Evolutionary conservation across 75 land plant genomes (phyloP).

Genomic region (Isoetes taiwanensis): DNA sequence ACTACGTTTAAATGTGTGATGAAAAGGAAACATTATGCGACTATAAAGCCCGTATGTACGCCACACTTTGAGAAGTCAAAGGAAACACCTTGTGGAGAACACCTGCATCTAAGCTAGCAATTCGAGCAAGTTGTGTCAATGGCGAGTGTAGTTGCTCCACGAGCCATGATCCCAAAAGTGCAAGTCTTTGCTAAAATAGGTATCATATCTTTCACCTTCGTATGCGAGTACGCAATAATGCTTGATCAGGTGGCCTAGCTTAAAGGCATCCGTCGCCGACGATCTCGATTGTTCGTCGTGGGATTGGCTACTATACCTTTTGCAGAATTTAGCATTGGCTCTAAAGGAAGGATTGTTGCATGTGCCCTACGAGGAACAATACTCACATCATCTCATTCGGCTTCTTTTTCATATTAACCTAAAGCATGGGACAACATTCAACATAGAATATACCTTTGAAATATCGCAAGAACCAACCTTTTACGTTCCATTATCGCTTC

Average conservation of each 20-base stretch:
- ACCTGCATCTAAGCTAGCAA: constrained; percentile 86
- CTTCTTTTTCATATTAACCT: neutral
- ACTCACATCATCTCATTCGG: neutral
- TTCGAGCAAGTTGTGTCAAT: constrained; percentile 57
- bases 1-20: neutral
- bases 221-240: constrained; percentile 51
- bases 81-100: constrained; percentile 69
- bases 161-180: constrained; percentile 44
- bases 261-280: too few species aligned
- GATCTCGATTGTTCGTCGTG: constrained; percentile 35
- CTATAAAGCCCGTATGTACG: neutral
- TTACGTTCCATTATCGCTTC: constrained; percentile 59
- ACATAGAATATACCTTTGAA: constrained; percentile 44
- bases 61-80: constrained; percentile 1
- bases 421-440: neutral
- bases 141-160: constrained; percentile 52
- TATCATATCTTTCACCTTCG: constrained; percentile 42
- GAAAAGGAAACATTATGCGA: too few species aligned
- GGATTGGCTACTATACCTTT: constrained; percentile 38
- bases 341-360: constrained; percentile 60
- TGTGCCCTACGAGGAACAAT: constrained; percentile 37
- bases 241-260: constrained; percentile 44
- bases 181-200: constrained; percentile 33
- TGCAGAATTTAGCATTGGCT: constrained; percentile 56
- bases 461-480: constrained; percentile 49